These are phyloP conservation scores for Verticillium zaregamsianum DNA, from an alignment of 2,329 filamentous ascomycete genomes.

Conservation along the genomic window DNA sequence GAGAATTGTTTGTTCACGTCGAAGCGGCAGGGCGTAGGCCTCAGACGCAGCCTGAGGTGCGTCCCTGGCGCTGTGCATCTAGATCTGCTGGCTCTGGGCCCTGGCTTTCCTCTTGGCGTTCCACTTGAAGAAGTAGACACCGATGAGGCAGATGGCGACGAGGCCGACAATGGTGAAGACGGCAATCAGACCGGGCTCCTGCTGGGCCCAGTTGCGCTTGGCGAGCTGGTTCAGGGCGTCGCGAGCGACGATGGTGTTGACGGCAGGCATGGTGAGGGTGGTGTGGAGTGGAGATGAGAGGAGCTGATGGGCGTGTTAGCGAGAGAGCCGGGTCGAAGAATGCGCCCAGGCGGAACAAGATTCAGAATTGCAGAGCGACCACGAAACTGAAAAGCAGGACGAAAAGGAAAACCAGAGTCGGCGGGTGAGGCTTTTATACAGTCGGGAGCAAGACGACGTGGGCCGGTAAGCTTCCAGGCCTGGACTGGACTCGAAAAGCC, in stretches of 20 bases:
- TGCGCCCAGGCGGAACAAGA: neutral
- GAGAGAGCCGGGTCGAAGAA: neutral
- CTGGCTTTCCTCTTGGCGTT: conserved; percentile 22
- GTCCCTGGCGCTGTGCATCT: neutral
- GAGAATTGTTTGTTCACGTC: neutral
- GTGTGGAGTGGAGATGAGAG: neutral
- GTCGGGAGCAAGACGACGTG: neutral
- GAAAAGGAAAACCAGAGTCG: neutral
- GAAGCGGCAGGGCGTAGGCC: neutral
- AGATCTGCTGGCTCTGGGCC: neutral
- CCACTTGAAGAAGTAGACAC: conserved; percentile 39
- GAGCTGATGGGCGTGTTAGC: neutral
- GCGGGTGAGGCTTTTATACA: neutral
- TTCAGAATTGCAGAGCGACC: neutral
- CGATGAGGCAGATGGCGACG: conserved; percentile 44
- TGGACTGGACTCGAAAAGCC: neutral
- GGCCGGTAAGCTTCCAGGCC: neutral
- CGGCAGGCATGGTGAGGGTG: neutral
- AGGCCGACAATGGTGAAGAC: conserved; percentile 59
- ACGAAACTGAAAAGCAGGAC: neutral
- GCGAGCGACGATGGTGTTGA: conserved; percentile 1
- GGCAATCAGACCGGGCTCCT: conserved; percentile 56
- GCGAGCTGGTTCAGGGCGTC: conserved; percentile 28
- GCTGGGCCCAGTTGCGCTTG: conserved; percentile 55
- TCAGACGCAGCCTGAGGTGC: neutral